Base-by-base conservation (phyloP, 1,284 basidiomycete genomes). In the Schizophyllum commune region DNA sequence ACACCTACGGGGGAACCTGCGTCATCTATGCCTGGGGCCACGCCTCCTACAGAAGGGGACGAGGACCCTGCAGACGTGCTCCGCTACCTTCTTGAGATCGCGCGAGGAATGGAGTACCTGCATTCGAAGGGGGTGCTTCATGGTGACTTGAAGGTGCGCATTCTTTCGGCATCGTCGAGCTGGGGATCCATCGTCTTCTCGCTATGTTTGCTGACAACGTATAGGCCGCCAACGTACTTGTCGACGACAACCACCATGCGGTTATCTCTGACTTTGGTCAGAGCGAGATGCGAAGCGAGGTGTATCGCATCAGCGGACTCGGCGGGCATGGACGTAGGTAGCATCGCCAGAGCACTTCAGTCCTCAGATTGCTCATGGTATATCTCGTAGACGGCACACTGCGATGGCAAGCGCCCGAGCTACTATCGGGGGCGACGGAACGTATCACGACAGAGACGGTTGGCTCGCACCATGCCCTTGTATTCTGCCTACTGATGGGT, bases 251-350 rank as follows among this genome's bases (percentile, higher is more conserved):
- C 2, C 75, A 80, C 9, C 81, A 77, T 58, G 91, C 88, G 63
- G 77, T 91, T 51, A 84, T 92, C 60, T 83, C 86, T 13, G 89
- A 92, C 68, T 92, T 92, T 70, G 89, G 89, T 0, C 86, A 92
- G 70, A 88, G 82, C 66, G 85, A 89, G 71, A 84, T 92, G 79
- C 89, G 85, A 74, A 81, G 77, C 22, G 88, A 91, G 68, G 84
- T 80, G 2, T 84, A 79, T 67, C 78, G 82, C 32, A 71, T 87
- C 5, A 88, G 82, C 65, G 82, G 39, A 8, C 17, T 47, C 13
- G 39, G 39, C 39, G 39, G 39, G 2, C 17, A 13, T 13, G 17
- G 39, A 47, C 39, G 39, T 47, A 8, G 9, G 39, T 47, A 17
- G 39, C 9, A 5, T 27, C 27, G 27, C 27, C 27, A 27, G 2